phyloP scores from a whole-genome alignment of 345 rosid genomes.

The Gossypium stocksii region DNA sequence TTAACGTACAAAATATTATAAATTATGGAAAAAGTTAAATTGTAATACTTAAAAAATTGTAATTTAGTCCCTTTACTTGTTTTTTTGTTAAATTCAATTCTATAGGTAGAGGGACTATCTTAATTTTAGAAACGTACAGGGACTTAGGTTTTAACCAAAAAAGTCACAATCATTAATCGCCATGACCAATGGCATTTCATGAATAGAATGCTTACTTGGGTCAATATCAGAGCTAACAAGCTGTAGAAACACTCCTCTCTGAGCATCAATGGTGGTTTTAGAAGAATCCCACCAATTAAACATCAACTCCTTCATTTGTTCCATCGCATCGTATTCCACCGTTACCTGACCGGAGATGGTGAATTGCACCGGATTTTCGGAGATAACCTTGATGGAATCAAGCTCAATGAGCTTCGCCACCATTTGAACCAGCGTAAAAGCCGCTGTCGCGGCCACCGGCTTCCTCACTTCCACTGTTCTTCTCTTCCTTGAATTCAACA shows the following conservation, averaged over 20 bases:
- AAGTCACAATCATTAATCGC: no score
- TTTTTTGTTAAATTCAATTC: no score
- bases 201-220: conserved; percentile 44
- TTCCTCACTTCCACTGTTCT: neutral
- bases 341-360: conserved; percentile 69
- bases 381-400: neutral
- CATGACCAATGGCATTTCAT: neutral
- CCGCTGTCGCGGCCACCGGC: neutral
- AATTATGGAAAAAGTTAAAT: no score
- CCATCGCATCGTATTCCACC: neutral
- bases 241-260: conserved; percentile 71
- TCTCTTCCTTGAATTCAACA: neutral
- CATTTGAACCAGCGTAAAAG: neutral
- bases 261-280: conserved; percentile 41
- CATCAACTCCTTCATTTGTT: conserved; percentile 52
- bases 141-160: no score
- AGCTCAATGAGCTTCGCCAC: neutral
- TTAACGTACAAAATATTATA: no score
- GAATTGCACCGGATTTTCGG: conserved; percentile 38
- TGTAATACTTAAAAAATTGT: no score
- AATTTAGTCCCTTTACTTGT: no score
- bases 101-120: no score
- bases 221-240: conserved; percentile 72
- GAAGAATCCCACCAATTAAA: conserved; percentile 20
- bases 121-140: no score